These are phyloP conservation scores for Madurella mycetomatis DNA, from an alignment of 2,329 filamentous ascomycete genomes.

Conservation along the genomic window DNA sequence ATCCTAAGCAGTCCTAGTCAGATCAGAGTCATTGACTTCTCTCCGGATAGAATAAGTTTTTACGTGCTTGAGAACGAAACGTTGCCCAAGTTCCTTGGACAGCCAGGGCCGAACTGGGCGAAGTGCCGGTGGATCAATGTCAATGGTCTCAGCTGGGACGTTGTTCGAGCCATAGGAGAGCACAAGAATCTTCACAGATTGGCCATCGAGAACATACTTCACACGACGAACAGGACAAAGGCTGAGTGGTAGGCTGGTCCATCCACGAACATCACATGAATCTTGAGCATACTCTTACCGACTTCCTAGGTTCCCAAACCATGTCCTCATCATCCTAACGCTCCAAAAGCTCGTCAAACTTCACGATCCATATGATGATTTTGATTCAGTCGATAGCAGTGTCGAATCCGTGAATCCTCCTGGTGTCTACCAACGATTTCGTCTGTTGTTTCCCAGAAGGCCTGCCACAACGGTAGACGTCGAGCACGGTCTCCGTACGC, in stretches of 20 bases:
- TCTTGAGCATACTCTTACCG: not conserved
- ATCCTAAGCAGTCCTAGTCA: constrained; percentile 63
- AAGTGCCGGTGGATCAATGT: constrained; percentile 92
- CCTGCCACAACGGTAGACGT: too few species aligned
- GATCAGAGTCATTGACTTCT: constrained; percentile 86
- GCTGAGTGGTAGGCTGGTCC: constrained; percentile 82
- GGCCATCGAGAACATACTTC: constrained; percentile 86
- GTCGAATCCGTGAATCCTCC: constrained; percentile 11
- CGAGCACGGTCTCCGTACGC: too few species aligned
- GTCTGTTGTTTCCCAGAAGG: too few species aligned
- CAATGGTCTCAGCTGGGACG: constrained; percentile 94
- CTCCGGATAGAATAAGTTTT: constrained; percentile 62
- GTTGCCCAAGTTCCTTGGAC: constrained; percentile 63
- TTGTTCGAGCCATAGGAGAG: constrained; percentile 74
- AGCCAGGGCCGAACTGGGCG: constrained; percentile 63
- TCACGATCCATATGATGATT: not conserved
- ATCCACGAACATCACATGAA: too few species aligned
- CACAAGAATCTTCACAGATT: constrained; percentile 76
- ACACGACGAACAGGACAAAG: constrained; percentile 80
- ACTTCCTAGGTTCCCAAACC: constrained; percentile 51
- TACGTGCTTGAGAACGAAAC: constrained; percentile 67
- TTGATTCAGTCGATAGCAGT: constrained; percentile 2
- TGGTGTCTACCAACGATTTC: constrained; percentile 18
- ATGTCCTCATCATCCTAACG: constrained; percentile 71
- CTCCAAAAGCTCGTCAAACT: constrained; percentile 75